Conservation (phyloP, 768 basidiomycete species). For the Tylopilus balloui region DNA sequence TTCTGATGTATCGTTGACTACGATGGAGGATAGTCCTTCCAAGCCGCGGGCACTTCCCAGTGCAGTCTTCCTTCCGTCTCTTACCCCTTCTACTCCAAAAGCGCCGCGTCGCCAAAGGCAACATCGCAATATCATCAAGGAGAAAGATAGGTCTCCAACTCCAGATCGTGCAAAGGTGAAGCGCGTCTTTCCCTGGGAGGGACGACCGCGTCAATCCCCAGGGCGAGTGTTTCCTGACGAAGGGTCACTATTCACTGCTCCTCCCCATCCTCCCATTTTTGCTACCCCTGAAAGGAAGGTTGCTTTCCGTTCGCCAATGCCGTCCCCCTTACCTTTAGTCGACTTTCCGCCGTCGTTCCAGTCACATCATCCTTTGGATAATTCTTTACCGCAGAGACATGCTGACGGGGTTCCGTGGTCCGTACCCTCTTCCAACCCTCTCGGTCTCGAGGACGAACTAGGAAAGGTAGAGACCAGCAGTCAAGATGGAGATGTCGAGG, state of each 20-base stretch:
- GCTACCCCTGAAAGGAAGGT: conserved; percentile 23
- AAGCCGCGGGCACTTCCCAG: conserved; percentile 18
- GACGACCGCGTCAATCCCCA: conserved; percentile 60
- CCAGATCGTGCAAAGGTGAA: conserved; percentile 74
- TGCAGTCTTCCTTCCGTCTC: conserved; percentile 59
- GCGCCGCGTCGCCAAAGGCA: conserved; percentile 66
- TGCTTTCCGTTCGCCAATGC: conserved; percentile 23
- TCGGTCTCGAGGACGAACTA: conserved; percentile 23
- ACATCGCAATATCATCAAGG: conserved; percentile 58
- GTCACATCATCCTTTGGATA: conserved; percentile 85
- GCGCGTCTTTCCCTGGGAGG: conserved; percentile 94
- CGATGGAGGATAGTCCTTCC: conserved; percentile 15
- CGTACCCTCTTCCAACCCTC: conserved; percentile 35
- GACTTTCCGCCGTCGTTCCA: conserved; percentile 56
- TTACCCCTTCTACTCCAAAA: conserved; percentile 60
- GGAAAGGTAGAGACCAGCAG: conserved; percentile 62
- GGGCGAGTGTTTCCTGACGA: conserved; percentile 69
- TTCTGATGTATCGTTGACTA: conserved; percentile 24
- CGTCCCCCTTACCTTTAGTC: conserved; percentile 30
- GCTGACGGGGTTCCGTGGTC: conserved; percentile 56
- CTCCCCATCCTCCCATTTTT: conserved; percentile 33
- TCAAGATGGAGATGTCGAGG: conserved; percentile 79
- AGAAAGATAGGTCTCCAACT: conserved; percentile 41
- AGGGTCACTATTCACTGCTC: conserved; percentile 45
- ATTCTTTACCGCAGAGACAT: conserved; percentile 73